Percentiles rank a stretch among this genome's conserved stretches.
Evolutionary conservation across 148 eudicot genomes (phyloP).

Genomic region (Polygonum aviculare): DNA sequence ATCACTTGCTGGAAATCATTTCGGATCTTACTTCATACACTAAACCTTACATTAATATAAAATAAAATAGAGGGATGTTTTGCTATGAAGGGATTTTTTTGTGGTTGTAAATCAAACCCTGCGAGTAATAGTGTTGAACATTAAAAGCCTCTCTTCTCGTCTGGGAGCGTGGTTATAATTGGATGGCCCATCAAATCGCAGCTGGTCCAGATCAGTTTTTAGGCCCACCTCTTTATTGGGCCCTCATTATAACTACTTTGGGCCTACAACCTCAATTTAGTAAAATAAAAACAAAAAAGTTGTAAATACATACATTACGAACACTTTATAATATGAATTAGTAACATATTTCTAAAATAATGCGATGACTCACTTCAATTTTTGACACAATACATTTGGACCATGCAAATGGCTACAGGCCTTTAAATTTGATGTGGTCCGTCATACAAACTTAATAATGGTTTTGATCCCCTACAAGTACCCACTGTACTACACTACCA

Average conservation of each 20-base stretch:
- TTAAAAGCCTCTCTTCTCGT: not conserved
- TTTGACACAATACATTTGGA: not conserved
- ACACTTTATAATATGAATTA: too few relatives aligned
- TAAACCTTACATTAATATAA: not conserved
- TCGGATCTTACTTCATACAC: not conserved
- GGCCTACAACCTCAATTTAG: not conserved
- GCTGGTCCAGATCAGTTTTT: not conserved
- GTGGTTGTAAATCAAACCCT: not conserved
- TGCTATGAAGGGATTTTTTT: not conserved
- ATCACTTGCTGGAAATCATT: not conserved
- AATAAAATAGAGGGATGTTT: too few relatives aligned
- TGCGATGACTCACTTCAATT: not conserved
- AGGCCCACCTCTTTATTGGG: not conserved
- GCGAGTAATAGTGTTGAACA: not conserved
- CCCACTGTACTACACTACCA: not conserved
- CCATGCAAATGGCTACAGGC: not conserved
- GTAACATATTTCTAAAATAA: too few relatives aligned
- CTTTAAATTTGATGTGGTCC: not conserved
- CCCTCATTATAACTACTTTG: not conserved
- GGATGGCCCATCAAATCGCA: conserved; percentile 4
- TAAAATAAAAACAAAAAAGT: too few relatives aligned
- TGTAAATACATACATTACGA: too few relatives aligned
- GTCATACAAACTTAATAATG: not conserved
- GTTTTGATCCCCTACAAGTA: not conserved
- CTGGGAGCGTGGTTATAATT: not conserved